Percentiles rank a stretch among this genome's conserved stretches.
phyloP scores from a whole-genome alignment of 257 asterid species.

The Nicotiana obtusifolia region DNA sequence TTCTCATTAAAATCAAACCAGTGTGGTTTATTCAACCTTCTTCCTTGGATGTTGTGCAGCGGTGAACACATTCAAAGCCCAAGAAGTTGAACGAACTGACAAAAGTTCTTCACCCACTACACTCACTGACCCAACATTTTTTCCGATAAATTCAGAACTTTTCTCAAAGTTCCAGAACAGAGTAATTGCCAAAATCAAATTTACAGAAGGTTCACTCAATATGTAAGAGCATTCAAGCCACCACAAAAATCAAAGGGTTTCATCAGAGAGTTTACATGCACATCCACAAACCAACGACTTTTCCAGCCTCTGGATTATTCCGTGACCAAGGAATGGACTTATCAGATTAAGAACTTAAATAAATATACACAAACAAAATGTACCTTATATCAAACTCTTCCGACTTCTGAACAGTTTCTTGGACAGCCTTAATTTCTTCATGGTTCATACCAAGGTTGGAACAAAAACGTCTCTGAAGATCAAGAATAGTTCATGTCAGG shows the following conservation, averaged over 20 bases:
- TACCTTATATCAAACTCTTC: constrained; percentile 87
- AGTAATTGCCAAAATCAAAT: not conserved
- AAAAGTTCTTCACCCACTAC: not conserved
- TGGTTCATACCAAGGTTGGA: constrained; percentile 85
- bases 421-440: constrained; percentile 81
- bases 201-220: not conserved
- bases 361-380: not conserved
- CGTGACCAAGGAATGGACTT: not conserved
- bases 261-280: not conserved
- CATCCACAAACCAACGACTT: not conserved
- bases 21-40: not conserved
- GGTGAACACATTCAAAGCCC: not conserved
- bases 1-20: not conserved
- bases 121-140: not conserved
- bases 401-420: constrained; percentile 81
- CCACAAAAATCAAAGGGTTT: not conserved
- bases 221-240: not conserved
- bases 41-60: not conserved
- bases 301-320: not conserved
- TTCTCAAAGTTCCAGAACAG: not conserved
- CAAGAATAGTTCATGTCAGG: not conserved
- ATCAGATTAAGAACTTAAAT: not conserved
- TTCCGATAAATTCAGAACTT: not conserved
- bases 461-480: constrained; percentile 77
- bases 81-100: not conserved